Base-by-base conservation (phyloP, 345 rosid genomes). In the Populus ilicifolia region DNA sequence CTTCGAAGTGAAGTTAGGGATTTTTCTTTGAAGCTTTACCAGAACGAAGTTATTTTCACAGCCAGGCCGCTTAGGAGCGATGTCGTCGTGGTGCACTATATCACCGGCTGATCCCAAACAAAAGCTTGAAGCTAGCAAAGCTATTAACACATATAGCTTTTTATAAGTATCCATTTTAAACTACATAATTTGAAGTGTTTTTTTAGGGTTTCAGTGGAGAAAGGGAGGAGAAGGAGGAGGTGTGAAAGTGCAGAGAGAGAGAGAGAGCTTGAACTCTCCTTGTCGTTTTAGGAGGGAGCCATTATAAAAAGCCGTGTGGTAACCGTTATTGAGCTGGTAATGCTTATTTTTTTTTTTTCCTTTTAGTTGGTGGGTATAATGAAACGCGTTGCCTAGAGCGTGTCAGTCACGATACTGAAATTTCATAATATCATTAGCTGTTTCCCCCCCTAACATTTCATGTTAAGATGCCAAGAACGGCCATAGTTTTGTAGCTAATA, bases 21-120 rank as follows among this genome's bases (percentile, higher is more conserved):
- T 23, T 23, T 23, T 23, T 59, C 64, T 25, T 59, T 12, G 3
- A 10, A 59, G 16, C 13, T 17, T 64, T 71, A 93, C 99, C 93
- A 96, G 85, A 35, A 96, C 98, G 83, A 96, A 96, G 87, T 93
- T 88, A 78, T 96, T 93, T 23, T 85, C 85, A 83, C 99, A 96
- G 33, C 99, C 98, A 78, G 99, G 87, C 74, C 92, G 78, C 84
- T 75, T 83, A 0, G 99, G 99, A 79, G 96, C 87, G 27, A 87
- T 70, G 75, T 88, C 82, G 82, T 96, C 99, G 8, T 84, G 92
- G 85, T 96, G 99, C 41, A 96, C 97, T 84, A 96, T 96, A 72
- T 96, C 99, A 41, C 98, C 94, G 74, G 88, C 93, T 39, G 84
- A 87, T 12, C 77, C 87, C 25, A 84, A 74, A 25, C 80, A 75